Base-by-base conservation (phyloP, 768 basidiomycete genomes). In the Russula earlei region DNA sequence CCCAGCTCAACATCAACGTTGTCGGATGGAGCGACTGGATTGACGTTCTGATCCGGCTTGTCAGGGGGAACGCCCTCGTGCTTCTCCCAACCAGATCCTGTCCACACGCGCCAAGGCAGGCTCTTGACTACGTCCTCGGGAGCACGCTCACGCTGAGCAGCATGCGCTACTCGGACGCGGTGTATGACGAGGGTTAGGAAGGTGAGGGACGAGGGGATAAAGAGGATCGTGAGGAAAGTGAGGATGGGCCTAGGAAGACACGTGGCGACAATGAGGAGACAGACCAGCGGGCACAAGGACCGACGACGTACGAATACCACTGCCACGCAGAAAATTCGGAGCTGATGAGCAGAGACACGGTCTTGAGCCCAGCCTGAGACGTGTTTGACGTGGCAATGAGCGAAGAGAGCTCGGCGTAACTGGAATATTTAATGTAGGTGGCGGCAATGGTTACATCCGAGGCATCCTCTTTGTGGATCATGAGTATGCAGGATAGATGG, bases 121-220 rank as follows among this genome's bases (percentile, higher is more conserved):
- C 75, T 78, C 52, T 81, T 79, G 17, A 94, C 91, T 15, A 91
- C 71, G 54, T 82, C 82, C 64, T 89, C 85, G 20, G 89, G 89
- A 5, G 91, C 89, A 48, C 90, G 82, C 60, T 92, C 89, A 37
- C 85, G 82, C 66, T 83, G 81, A 8, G 88, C 90, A 4, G 88
- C 86, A 49, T 89, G 82, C 42, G 85, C 80, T 43, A 84, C 81
- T 51, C 94, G 87, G 31, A 95, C 73, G 40, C 93, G 90, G 64
- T 96, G 93, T 15, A 96, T 77, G 55, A 95, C 78, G 38, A 96
- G 82, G 1, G 93, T 95, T 58, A 90, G 70, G 65, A 96, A 85
- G 1, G 94, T 93, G 59, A 98, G 77, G 25, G 85, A 76, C 7
- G 91, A 92, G 3, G 95, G 95, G 17, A 97, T 83, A 58, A 97